Evolutionary conservation across 129 eudicot genomes (phyloP).

Genomic region (Logfia minima): DNA sequence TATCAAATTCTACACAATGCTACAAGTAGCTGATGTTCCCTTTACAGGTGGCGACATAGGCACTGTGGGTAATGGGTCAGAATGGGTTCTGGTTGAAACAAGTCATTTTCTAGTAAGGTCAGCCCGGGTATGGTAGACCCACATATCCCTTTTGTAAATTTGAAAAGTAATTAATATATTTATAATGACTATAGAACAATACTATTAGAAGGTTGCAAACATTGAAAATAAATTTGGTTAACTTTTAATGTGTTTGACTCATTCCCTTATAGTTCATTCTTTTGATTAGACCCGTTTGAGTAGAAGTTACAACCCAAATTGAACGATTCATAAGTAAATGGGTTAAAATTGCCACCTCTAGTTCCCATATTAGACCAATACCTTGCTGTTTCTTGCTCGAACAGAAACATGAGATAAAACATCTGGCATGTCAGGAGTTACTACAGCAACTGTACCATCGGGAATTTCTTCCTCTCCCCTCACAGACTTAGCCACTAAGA

Average conservation of each 20-base stretch:
- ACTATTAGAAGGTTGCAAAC: not conserved
- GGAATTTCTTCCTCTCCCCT: conserved; percentile 64
- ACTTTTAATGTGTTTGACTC: not conserved
- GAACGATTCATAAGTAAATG: not conserved
- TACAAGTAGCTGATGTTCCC: not conserved
- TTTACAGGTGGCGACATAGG: not conserved
- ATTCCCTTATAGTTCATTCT: not conserved
- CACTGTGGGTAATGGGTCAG: not conserved
- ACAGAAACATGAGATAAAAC: conserved; percentile 61
- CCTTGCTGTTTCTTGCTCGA: conserved; percentile 63
- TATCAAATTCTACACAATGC: not conserved
- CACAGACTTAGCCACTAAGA: conserved; percentile 48
- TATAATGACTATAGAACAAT: not conserved
- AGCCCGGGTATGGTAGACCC: not conserved
- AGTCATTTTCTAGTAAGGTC: not conserved
- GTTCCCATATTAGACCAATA: conserved; percentile 15
- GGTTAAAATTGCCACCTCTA: conserved; percentile 1
- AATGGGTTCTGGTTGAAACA: not conserved
- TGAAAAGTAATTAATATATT: not conserved
- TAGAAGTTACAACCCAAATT: not conserved
- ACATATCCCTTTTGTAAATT: not conserved
- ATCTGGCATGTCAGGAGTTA: conserved; percentile 62
- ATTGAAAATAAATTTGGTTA: not conserved
- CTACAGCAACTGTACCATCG: conserved; percentile 57
- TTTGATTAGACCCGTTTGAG: not conserved